Base-by-base conservation (phyloP, 148 eudicot species). In the Silene uniflora region DNA sequence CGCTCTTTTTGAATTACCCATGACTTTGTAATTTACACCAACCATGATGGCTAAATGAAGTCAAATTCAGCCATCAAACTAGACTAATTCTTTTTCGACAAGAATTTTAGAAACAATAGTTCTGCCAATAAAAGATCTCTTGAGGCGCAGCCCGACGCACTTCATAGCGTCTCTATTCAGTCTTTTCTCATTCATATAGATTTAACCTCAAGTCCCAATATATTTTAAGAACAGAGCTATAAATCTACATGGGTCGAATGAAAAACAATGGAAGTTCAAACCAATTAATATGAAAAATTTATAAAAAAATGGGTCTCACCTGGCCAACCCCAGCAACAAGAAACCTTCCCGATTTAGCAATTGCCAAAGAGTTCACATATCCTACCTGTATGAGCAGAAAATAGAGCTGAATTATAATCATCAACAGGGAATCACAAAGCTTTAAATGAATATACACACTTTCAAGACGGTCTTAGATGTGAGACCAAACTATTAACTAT, bases 241-340 rank as follows among this genome's bases (percentile, higher is more conserved):
- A 56, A 32, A 32, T 32, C 4, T 32, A 32, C 35, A 32, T 0
- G n/a, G 14, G 21, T 11, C 32, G 24, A 29, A 6, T 23, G 35
- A 23, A 29, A 24, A 49, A 22, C 8, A 21, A 17, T 21, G 72
- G n/a, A 70, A 77, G 17, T 25, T 10, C 18, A 29, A 49, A 19
- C 32, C 5, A 7, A 67, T 1, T 59, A 29, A 23, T 63, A 71
- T 49, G 58, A 76, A 11, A 22, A 73, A 3, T 49, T 29, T 17
- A 25, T 3, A 42, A 71, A 8, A 71, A 21, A 71, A n/a, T n/a
- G 67, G 19, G n/a, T 10, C 67, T 85, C 62, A 96, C 99, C 98
- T 96, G 90, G 46, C 97, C 99, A 79, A 96, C 89, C 61, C 93
- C 99, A 84, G 99, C 98, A 73, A 96, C 82, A 42, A 96, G 80